phyloP scores from a whole-genome alignment of 768 basidiomycete genomes.

The Hydnomerulius pinastri region DNA sequence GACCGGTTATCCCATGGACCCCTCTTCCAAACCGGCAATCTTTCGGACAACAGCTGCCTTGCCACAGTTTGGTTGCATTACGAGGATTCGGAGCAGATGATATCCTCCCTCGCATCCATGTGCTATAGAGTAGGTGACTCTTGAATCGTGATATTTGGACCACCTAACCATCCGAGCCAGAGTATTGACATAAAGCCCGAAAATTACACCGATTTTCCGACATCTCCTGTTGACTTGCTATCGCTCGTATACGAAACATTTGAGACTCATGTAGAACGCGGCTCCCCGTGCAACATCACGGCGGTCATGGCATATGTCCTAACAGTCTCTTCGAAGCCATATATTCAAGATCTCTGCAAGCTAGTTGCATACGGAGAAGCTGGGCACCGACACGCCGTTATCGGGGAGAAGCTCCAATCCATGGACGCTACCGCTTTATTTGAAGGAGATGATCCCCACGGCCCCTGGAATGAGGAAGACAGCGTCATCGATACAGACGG shows the following conservation, averaged over 20 bases:
- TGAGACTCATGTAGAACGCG: slow-evolving; percentile 51
- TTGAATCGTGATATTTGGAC: background rate
- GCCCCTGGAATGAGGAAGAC: slow-evolving; percentile 41
- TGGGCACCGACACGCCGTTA: slow-evolving; percentile 28
- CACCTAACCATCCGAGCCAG: slow-evolving; percentile 17
- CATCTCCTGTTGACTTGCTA: slow-evolving; percentile 51
- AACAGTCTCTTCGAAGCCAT: slow-evolving; percentile 61
- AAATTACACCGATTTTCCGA: slow-evolving; percentile 46
- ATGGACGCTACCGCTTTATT: slow-evolving; percentile 18
- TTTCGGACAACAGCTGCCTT: slow-evolving; percentile 28
- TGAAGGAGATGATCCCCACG: slow-evolving; percentile 37
- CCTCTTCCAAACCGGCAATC: slow-evolving; percentile 30
- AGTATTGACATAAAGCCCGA: slow-evolving; percentile 33
- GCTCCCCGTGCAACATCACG: slow-evolving; percentile 47
- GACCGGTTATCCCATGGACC: slow-evolving; percentile 43
- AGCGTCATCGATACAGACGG: slow-evolving; percentile 41
- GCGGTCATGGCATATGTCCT: slow-evolving; percentile 71
- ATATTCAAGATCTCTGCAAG: slow-evolving; percentile 56
- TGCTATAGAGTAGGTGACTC: slow-evolving; percentile 55
- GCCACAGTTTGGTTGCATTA: slow-evolving; percentile 53
- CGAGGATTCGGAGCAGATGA: slow-evolving; percentile 47
- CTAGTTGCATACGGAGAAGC: slow-evolving; percentile 54
- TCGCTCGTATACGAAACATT: slow-evolving; percentile 63
- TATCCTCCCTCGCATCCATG: slow-evolving; percentile 55
- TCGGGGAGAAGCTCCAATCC: slow-evolving; percentile 13